Base-by-base conservation (phyloP, 208 protist species). In the Acanthamoeba castellanii region DNA sequence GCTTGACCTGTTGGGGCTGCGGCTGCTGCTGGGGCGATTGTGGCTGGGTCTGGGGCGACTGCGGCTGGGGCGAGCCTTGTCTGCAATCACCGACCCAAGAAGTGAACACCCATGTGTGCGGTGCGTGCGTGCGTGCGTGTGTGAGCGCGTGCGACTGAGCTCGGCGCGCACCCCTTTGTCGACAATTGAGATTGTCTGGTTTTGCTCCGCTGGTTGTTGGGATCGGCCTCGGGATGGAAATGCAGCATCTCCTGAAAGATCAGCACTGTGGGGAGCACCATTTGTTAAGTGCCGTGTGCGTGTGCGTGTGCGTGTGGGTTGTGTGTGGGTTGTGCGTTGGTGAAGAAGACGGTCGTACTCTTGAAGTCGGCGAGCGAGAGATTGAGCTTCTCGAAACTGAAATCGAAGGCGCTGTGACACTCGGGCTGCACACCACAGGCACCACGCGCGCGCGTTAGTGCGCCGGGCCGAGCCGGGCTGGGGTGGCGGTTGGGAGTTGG, bases 371-470 rank as follows among this genome's bases (percentile, higher is more conserved):
- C 88, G 22, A 52, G 50, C 20, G 34, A 61, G 20, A 93, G 42
- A 9, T 76, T 57, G 59, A 50, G 45, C 88, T 93, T 66, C 88
- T 93, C 88, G 81, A 93, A 93, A 32, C 64, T 76, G 30, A 93
- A 93, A 34, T 93, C 88, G 37, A 93, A 93, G 0, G 37, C 88
- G 37, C 88, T 93, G 27, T 78, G 64, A 30, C 88, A 93, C 50
- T 20, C 47, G 8, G 88, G 88, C 88, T 93, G 68, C 18, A 70
- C 16, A 42, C 27, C 30, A 52, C 22, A 37, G 32, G 22, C 11
- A n/a, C n/a, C n/a, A n/a, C n/a, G n/a, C n/a, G n/a, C n/a, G n/a
- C n/a, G n/a, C n/a, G n/a, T n/a, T n/a, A n/a, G n/a, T n/a, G n/a
- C n/a, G n/a, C n/a, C n/a, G n/a, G n/a, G n/a, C n/a, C n/a, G n/a